Evolutionary conservation across 2,329 filamentous ascomycete genomes (phyloP), one percentile per base, ranked within the genome.

Genomic region (Arachnopeziza araneosa): DNA sequence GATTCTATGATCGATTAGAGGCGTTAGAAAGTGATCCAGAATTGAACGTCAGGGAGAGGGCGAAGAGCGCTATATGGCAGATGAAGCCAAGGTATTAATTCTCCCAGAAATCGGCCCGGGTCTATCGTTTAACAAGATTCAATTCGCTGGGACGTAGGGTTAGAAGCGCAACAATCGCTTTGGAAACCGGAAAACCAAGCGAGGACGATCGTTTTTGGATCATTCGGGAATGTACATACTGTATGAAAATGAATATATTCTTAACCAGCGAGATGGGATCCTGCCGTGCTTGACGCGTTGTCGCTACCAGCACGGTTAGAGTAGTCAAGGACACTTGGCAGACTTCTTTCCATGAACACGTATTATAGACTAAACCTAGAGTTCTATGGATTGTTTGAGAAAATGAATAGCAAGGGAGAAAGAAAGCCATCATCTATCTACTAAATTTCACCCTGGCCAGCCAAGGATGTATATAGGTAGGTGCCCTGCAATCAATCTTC

Each of bases 41-140:
- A 69, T 74, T 95, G 60, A 91, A 96, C 73, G 89, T 96, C 23
- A 80, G 88, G 56, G 91, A 98, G 77, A 79, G 91, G 64, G 91
- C 90, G 1, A 96, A 93, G 77, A 87, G 85, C 51, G 92, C 91
- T 0, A 75, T 88, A 14, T 87, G 87, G 77, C 86, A 93, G 74
- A 83, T 95, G 75, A 85, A 68, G 48, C 67, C 70, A 50, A 58
- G 51, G 6, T 64, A 60, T 48, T 63, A 30, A 58, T 24, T 44
- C 3, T 44, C 12, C 12, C 36, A 44, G 17, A 19, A 14, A 12
- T 19, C 3, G 17, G 17, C 36, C 36, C 4, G 36, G 17, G 17
- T 14, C 17, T 44, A 12, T 5, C 36, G 17, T 44, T 44, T 44
- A 4, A 44, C 17, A 44, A 14, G 4, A 7, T 44, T 44, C 17